A percentile compares a stretch with the other conserved stretches of the same genome.
Conservation (phyloP, 2,329 filamentous ascomycete genomes). For the Stylonectria norvegica region DNA sequence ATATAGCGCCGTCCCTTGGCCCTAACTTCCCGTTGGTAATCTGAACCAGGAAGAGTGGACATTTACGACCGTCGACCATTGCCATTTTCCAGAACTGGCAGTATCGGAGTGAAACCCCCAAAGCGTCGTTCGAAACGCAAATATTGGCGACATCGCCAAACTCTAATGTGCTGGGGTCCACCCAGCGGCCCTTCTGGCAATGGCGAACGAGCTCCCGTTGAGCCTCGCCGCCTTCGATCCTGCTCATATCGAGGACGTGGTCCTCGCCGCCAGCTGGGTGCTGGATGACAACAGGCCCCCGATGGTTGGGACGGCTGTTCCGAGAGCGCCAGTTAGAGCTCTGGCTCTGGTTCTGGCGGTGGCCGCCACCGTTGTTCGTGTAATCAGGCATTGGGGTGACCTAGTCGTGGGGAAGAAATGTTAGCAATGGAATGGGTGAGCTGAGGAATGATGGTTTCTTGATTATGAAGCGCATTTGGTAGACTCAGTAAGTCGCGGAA, state of each 20-base stretch:
- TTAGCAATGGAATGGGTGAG: too few species aligned
- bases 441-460: too few species aligned
- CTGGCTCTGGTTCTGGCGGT: too few species aligned
- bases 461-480: too few species aligned
- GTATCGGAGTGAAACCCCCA: neutral
- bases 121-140: neutral
- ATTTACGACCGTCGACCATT: neutral
- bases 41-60: neutral
- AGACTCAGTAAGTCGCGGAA: too few species aligned
- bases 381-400: too few species aligned
- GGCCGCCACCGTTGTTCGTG: too few species aligned
- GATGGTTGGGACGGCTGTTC: too few species aligned
- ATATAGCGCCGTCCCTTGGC: neutral
- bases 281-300: too few species aligned
- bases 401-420: too few species aligned
- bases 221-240: neutral
- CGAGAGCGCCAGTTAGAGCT: too few species aligned
- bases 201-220: neutral
- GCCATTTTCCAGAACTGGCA: slow-evolving; percentile 1
- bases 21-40: neutral
- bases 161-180: neutral
- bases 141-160: neutral
- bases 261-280: neutral
- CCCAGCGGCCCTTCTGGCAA: neutral
- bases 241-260: neutral